Evolutionary conservation across 2,329 filamentous ascomycete genomes (phyloP), one percentile per base, ranked within the genome.

Genomic region (Penicillium thymicola): DNA sequence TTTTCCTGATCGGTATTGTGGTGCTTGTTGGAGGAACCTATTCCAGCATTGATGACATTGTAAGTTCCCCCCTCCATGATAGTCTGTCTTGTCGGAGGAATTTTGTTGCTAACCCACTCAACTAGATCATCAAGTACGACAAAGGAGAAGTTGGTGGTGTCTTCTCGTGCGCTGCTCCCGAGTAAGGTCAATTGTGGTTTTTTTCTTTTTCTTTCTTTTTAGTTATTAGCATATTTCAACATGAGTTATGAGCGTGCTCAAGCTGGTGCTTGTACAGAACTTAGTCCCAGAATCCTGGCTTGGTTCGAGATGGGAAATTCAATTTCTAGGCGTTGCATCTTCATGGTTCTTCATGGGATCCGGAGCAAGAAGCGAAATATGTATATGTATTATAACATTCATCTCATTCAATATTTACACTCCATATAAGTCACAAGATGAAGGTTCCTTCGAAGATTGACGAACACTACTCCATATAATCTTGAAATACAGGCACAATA

Each of bases 21-120:
- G 92, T 93, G 75, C 74, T 96, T 50, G 85, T 80, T 0, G 89
- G 79, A 0, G 91, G 90, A 37, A 95, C 90, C 1, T 95, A 95
- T 68, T 86, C 83, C 28, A 87, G 84, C 65, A 47, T 66, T 21
- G 62, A 63, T 34, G 63, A 67, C 50, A 65, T 67, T 59, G 72
- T 74, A 60, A 70, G 72, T 66, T 57, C 5, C 27, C 27, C 27
- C 25, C 25, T 7, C 28, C 8, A 23, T 27, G 18, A 25, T 5
- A 9, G 23, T 27, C n/a, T 44, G 7, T 25, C 25, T 38, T 13
- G 14, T 47, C 18, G 10, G 9, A 8, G 1, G 23, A 36, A 37
- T 18, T 21, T 14, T 1, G 10, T 53, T 36, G 25, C 61, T 64
- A 60, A 64, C 47, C 10, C 6, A 1, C 28, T 45, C 25, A 16